Base-by-base conservation (phyloP, 768 basidiomycete genomes). In the Collybia mongolica region DNA sequence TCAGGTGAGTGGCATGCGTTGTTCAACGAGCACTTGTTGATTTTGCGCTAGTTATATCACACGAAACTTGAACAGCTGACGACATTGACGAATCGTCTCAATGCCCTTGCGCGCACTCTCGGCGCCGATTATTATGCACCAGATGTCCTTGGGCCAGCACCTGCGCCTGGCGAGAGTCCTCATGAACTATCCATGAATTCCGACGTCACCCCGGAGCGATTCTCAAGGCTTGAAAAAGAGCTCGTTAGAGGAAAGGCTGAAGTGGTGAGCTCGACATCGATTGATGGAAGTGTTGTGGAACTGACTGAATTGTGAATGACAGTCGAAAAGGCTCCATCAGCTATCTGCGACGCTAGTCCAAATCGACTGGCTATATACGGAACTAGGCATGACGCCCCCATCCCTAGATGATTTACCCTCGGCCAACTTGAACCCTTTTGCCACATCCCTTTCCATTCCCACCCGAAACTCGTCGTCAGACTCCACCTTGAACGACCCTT, bases 241-340 rank as follows among this genome's bases (percentile, higher is more conserved):
- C 77, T 93, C 15, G 84, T 89, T 8, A 75, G 87, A 46, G 91
- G 90, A 9, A 93, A 93, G 66, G 79, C 80, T n/a, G 93, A 95
- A 79, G 78, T 92, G 47, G 88, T 92, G 58, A 60, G 88, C 74
- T 32, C 14, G 14, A 32, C 32, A 32, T 32, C 11, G 7, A 32
- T 32, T 9, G 14, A 32, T 32, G 9, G 9, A 28, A 5, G 11
- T 9, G 11, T 3, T 12, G 11, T 14, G 32, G 14, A 12, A 14
- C 32, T 32, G 32, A 32, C 11, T 9, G 32, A 14, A 32, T 6
- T 32, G 32, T 32, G 32, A 32, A 32, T 38, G 41, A 5, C 53
- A 91, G 89, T 68, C 76, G 22, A 88, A 86, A 61, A 84, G 90
- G 22, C 73, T 89, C 28, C 71, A 75, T 43, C 75, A 85, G 46